Base-by-base conservation (phyloP, 345 rosid genomes). In the Lepidium didymum region DNA sequence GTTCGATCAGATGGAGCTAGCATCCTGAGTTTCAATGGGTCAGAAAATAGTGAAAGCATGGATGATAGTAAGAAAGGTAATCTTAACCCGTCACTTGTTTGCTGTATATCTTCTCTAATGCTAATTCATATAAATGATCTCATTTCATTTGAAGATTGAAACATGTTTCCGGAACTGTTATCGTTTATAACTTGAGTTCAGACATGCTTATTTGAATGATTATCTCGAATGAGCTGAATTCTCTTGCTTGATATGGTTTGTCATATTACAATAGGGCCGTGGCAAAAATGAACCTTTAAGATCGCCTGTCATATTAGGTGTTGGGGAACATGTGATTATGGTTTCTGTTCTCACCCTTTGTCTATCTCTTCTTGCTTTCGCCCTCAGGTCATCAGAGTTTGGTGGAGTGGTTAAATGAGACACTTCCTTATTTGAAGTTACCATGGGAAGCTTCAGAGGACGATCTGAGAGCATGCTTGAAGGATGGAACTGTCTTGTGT, bases 401-500 rank as follows among this genome's bases (percentile, higher is more conserved):
- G 77, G 82, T 85, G 51, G 87, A 82, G 78, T 89, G 93, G 96
- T 81, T 89, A 69, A 85, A 82, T 72, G 56, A 56, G 54, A 64
- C 85, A 66, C 62, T 84, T 76, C 89, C 91, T 61, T 77, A 72
- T 76, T 73, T 89, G 35, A 78, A 75, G 52, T 73, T 89, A 78
- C 79, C 87, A 34, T 49, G 69, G 74, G 90, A 81, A 67, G 85
- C 88, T 37, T 78, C 87, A n/a, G 86, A 82, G 72, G 93, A 87
- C 63, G 84, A 84, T 43, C 45, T 85, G 67, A 76, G 89, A 68
- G 75, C 50, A n/a, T 80, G 79, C 77, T 77, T 89, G 80, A 77
- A 60, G 77, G 89, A 87, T 83, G 96, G 96, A 66, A 78, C 85
- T 51, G 81, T 84, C 72, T 76, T 87, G 56, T 89, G 91, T 54